These are phyloP conservation scores for Tolypocladium capitatum DNA, from an alignment of 2,329 filamentous ascomycete genomes.

Conservation along the genomic window DNA sequence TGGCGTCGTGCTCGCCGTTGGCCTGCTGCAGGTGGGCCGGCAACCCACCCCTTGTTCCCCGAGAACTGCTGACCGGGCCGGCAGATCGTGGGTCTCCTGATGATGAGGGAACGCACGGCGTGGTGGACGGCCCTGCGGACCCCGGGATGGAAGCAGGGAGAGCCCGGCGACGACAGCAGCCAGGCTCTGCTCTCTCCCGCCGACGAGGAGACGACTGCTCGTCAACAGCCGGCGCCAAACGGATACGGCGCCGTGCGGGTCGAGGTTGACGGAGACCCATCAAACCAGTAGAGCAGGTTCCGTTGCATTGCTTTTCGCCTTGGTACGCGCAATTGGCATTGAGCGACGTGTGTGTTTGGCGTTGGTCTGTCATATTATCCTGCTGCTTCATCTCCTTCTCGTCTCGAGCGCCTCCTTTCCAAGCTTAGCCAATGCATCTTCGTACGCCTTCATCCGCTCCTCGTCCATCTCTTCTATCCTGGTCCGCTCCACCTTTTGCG, in stretches of 20 bases:
- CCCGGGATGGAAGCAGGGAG: slow-evolving; percentile 4
- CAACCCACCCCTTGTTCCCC: not conserved
- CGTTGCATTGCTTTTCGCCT: not conserved
- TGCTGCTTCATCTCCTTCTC: slow-evolving; percentile 10
- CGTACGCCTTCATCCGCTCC: slow-evolving; percentile 33
- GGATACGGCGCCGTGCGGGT: slow-evolving; percentile 1
- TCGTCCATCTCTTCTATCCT: slow-evolving; percentile 34
- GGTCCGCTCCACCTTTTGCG: slow-evolving; percentile 32
- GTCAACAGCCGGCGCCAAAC: not conserved
- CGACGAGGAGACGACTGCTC: slow-evolving; percentile 13
- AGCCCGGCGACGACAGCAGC: slow-evolving; percentile 6
- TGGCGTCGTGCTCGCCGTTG: slow-evolving; percentile 37
- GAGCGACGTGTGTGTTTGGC: not conserved
- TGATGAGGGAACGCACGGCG: slow-evolving; percentile 14
- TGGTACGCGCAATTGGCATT: not conserved
- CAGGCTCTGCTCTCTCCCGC: slow-evolving; percentile 16
- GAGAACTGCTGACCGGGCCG: not conserved
- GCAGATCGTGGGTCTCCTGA: slow-evolving; percentile 17
- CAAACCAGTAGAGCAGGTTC: not conserved
- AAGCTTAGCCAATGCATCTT: slow-evolving; percentile 46
- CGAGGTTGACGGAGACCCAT: not conserved
- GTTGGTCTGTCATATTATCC: not conserved
- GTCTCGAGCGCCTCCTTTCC: slow-evolving; percentile 41
- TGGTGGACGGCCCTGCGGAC: slow-evolving; percentile 18
- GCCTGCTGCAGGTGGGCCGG: slow-evolving; percentile 38